A percentile compares a stretch with the other conserved stretches of the same genome.
Evolutionary conservation across 768 basidiomycete genomes (phyloP).

Genomic region (Russula sp.): DNA sequence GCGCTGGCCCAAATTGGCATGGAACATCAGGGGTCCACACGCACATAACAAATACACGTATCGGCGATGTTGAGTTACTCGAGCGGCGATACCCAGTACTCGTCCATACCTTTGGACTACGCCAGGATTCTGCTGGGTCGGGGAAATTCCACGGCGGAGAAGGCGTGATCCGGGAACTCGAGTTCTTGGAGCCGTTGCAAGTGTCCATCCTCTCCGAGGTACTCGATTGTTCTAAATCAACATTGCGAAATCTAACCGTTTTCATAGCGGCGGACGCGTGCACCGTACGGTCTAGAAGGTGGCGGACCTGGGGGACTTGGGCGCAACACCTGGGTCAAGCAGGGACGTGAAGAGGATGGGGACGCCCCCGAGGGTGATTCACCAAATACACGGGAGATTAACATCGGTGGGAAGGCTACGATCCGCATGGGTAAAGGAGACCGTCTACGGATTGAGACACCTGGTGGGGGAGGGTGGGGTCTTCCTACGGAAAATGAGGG

Average conservation of each 20-base stretch:
- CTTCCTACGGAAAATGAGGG: constrained; percentile 10
- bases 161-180: constrained; percentile 78
- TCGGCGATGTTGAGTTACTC: constrained; percentile 89
- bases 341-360: constrained; percentile 56
- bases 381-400: constrained; percentile 62
- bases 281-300: constrained; percentile 83
- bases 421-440: constrained; percentile 89
- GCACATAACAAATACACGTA: constrained; percentile 89
- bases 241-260: not conserved
- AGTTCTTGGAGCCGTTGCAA: constrained; percentile 74
- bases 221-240: constrained; percentile 17
- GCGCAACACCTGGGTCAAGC: constrained; percentile 84
- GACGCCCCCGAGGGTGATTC: constrained; percentile 53
- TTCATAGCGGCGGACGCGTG: constrained; percentile 67
- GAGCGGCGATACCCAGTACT: constrained; percentile 93
- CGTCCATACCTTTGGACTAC: constrained; percentile 74
- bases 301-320: constrained; percentile 68
- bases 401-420: constrained; percentile 86
- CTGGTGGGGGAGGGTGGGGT: constrained; percentile 90
- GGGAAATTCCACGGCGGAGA: constrained; percentile 79
- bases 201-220: constrained; percentile 88
- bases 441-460: constrained; percentile 73
- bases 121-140: constrained; percentile 59
- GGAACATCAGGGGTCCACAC: constrained; percentile 93
- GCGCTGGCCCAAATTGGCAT: constrained; percentile 85